phyloP scores from a whole-genome alignment of 2,329 filamentous ascomycete species.

The Sporothrix inflata region DNA sequence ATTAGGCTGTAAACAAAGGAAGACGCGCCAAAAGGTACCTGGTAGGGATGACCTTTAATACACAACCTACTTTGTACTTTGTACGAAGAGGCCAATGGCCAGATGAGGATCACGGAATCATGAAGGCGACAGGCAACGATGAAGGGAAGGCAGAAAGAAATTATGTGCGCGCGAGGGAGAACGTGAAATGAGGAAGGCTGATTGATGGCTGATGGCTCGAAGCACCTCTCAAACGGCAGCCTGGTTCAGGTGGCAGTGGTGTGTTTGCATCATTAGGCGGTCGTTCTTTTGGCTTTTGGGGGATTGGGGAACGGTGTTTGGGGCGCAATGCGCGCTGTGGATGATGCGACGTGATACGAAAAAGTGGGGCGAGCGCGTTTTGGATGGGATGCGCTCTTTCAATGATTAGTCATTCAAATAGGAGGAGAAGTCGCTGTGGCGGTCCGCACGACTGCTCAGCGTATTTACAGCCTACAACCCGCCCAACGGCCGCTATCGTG shows the following conservation, averaged over 20 bases:
- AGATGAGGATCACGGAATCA: background rate
- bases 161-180: background rate
- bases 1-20: too few relatives aligned
- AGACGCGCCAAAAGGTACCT: too few relatives aligned
- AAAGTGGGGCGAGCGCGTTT: conserved; percentile 2
- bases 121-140: background rate
- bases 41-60: too few relatives aligned
- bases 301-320: background rate
- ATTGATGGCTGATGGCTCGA: conserved; percentile 5
- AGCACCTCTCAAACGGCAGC: conserved; percentile 19
- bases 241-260: conserved; percentile 15
- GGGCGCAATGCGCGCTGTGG: conserved; percentile 16
- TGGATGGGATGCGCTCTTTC: background rate
- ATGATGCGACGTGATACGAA: conserved; percentile 13
- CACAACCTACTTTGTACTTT: too few relatives aligned
- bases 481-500: background rate
- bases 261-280: conserved; percentile 14
- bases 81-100: background rate
- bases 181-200: conserved; percentile 8
- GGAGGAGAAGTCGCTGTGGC: too few relatives aligned
- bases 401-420: conserved; percentile 13
- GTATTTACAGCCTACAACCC: too few relatives aligned
- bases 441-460: too few relatives aligned
- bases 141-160: background rate
- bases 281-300: background rate